Evolutionary conservation across 176 grass and related monocot genomes (phyloP).

Genomic region (Carex kokanica): DNA sequence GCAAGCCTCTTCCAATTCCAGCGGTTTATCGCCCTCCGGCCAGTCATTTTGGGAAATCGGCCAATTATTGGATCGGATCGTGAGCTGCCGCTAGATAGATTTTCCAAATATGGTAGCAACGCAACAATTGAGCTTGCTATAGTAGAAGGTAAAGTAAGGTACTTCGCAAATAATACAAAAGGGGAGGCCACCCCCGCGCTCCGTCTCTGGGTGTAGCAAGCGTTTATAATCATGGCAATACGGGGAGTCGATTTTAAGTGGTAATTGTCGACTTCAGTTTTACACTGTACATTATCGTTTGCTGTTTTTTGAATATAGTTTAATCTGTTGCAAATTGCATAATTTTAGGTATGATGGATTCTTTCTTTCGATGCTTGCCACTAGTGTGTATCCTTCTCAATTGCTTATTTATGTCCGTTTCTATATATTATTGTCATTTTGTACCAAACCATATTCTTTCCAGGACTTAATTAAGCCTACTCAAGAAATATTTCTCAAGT

Average conservation of each 20-base stretch:
- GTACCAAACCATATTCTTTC: not conserved
- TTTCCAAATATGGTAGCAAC: no score
- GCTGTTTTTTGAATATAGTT: not conserved
- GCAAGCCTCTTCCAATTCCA: no score
- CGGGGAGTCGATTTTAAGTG: conserved; percentile 60
- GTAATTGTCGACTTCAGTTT: conserved; percentile 20
- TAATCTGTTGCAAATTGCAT: conserved; percentile 1
- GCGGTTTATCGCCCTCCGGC: no score
- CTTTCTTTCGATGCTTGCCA: conserved; percentile 96
- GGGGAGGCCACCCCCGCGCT: no score
- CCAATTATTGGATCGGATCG: no score
- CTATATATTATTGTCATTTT: not conserved
- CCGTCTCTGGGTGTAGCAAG: no score
- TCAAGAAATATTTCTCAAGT: not conserved
- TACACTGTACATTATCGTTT: not conserved
- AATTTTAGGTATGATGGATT: conserved; percentile 85
- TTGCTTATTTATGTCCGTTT: not conserved
- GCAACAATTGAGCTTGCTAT: no score
- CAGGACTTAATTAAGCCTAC: not conserved
- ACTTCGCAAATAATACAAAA: no score
- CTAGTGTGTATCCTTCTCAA: conserved; percentile 73
- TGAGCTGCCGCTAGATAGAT: no score
- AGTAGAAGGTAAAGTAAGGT: no score
- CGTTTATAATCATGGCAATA: conserved; percentile 39
- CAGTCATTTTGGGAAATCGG: no score